phyloP scores from a whole-genome alignment of 1,139 yeast species.

The Kurtzmaniella quercitrusa region DNA sequence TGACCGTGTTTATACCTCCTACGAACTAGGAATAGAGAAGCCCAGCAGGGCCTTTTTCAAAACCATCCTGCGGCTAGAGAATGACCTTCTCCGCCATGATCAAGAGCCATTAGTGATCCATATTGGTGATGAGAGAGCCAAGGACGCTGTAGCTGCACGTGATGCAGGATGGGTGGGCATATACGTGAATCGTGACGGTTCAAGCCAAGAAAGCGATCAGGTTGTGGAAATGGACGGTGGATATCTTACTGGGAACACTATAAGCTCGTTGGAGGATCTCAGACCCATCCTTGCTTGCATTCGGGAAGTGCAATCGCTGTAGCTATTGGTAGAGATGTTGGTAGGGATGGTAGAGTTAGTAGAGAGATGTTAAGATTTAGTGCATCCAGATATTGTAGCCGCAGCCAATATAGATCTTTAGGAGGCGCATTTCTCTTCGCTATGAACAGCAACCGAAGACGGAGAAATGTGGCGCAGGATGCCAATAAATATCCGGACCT shows the following conservation, averaged over 20 bases:
- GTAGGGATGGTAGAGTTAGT: not conserved
- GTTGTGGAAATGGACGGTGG: not conserved
- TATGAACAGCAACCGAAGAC: no score
- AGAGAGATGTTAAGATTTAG: no score
- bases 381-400: no score
- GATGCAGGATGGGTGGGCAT: constrained; percentile 62
- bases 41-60: constrained; percentile 49
- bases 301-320: not conserved
- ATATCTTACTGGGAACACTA: constrained; percentile 1
- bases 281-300: not conserved
- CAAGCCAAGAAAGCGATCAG: constrained; percentile 5
- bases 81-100: not conserved
- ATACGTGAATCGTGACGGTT: constrained; percentile 40
- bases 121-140: constrained; percentile 55
- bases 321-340: not conserved
- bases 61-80: constrained; percentile 19
- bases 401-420: no score
- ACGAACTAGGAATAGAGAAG: constrained; percentile 49
- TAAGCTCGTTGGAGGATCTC: not conserved
- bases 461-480: no score
- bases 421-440: no score
- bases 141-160: constrained; percentile 51
- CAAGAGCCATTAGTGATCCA: constrained; percentile 43
- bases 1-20: constrained; percentile 44
- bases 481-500: no score